These are phyloP conservation scores for Candida pseudoviswanathii DNA, from an alignment of 1,139 yeast genomes.

Conservation along the genomic window DNA sequence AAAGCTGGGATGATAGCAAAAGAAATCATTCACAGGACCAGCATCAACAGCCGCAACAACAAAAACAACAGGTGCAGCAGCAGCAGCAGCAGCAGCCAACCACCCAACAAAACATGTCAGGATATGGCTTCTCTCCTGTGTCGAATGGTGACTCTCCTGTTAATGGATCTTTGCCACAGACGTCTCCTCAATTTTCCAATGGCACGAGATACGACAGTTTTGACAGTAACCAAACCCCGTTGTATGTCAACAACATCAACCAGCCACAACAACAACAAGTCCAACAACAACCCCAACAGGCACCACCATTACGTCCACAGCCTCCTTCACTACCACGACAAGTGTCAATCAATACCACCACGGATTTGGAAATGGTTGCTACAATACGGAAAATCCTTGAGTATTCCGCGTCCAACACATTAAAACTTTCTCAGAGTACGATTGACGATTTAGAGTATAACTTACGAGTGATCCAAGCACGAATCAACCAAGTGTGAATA, in stretches of 20 bases:
- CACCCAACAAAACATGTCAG: background rate
- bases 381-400: constrained; percentile 26
- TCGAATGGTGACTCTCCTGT: background rate
- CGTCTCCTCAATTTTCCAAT: background rate
- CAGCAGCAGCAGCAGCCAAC: too few relatives aligned
- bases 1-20: constrained; percentile 5
- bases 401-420: constrained; percentile 21
- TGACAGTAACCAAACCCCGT: constrained; percentile 1
- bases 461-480: constrained; percentile 22
- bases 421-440: constrained; percentile 28
- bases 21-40: background rate
- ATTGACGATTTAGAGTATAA: constrained; percentile 30
- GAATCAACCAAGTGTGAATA: constrained; percentile 6
- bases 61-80: background rate
- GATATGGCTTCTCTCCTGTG: constrained; percentile 1
- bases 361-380: constrained; percentile 23
- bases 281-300: constrained; percentile 3
- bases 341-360: background rate
- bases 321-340: background rate
- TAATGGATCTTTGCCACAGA: background rate
- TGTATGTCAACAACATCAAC: constrained; percentile 1
- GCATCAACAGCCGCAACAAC: constrained; percentile 4
- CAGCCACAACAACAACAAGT: background rate
- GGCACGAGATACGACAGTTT: background rate
- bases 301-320: background rate